These are phyloP conservation scores for Henningerozyma blattae DNA, from an alignment of 805 yeast species.

Conservation along the genomic window DNA sequence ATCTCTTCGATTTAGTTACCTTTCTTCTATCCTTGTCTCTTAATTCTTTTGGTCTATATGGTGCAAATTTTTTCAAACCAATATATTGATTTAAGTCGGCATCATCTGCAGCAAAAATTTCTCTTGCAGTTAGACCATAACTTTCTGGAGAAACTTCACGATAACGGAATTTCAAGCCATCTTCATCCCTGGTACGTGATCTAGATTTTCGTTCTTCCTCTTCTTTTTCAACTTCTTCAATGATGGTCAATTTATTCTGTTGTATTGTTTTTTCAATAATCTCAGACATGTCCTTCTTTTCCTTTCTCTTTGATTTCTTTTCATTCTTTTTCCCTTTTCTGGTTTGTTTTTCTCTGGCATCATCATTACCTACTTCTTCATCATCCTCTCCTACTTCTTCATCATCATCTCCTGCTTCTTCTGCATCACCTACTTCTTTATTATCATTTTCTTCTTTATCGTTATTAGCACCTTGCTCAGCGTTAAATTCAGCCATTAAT, in stretches of 20 bases:
- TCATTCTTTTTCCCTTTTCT: conserved; percentile 37
- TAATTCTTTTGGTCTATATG: conserved; percentile 70
- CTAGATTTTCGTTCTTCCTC: conserved; percentile 44
- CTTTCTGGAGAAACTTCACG: conserved; percentile 93
- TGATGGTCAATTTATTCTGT: conserved; percentile 47
- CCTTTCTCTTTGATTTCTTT: conserved; percentile 47
- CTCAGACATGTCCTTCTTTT: conserved; percentile 46
- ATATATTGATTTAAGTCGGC: conserved; percentile 70
- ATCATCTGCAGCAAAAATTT: conserved; percentile 85
- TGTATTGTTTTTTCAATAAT: conserved; percentile 74
- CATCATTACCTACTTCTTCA: conserved; percentile 12
- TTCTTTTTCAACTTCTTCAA: conserved; percentile 58
- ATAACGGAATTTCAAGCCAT: conserved; percentile 56
- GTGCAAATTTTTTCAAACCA: conserved; percentile 87
- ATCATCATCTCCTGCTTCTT: conserved; percentile 28
- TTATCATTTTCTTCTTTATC: conserved; percentile 19
- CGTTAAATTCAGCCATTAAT: conserved; percentile 33
- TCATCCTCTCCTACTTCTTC: conserved; percentile 10
- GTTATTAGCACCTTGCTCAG: conserved; percentile 29
- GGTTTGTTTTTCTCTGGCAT: conserved; percentile 29
- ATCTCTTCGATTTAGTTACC: conserved; percentile 67
- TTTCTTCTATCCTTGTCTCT: conserved; percentile 71
- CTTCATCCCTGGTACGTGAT: conserved; percentile 32
- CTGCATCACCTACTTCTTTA: no score
- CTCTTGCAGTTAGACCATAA: conserved; percentile 75